phyloP scores from a whole-genome alignment of 1,284 basidiomycete species.

The Apiotrichum gamsii region DNA sequence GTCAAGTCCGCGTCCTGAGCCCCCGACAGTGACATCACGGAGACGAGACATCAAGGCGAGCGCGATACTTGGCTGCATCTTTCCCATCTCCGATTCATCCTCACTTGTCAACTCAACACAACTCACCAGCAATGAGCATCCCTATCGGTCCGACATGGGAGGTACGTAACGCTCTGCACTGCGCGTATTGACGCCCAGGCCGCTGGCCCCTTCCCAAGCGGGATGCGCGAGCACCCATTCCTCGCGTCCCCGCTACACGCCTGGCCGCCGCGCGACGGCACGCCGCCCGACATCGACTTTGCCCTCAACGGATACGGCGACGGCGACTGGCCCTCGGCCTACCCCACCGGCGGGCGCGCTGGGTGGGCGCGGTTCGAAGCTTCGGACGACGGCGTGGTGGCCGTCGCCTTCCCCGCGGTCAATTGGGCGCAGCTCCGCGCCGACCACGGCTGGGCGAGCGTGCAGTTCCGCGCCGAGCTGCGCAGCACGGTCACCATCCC shows the following conservation, averaged over 20 bases:
- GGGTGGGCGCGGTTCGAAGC: conserved; percentile 30
- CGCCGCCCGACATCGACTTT: conserved; percentile 30
- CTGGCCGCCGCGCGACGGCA: conserved; percentile 9
- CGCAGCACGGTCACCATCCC: conserved; percentile 25
- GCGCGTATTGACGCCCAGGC: conserved; percentile 19
- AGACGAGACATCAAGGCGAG: too few relatives aligned
- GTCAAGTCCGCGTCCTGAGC: too few relatives aligned
- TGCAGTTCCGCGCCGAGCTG: conserved; percentile 37
- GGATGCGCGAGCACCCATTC: conserved; percentile 44
- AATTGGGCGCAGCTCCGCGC: conserved; percentile 39
- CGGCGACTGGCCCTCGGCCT: conserved; percentile 33
- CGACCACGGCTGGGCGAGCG: conserved; percentile 43
- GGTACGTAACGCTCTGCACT: too few relatives aligned
- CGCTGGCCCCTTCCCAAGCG: conserved; percentile 39
- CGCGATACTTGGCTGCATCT: too few relatives aligned
- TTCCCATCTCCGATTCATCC: too few relatives aligned
- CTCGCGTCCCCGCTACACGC: conserved; percentile 32
- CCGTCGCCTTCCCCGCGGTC: not conserved
- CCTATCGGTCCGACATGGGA: too few relatives aligned
- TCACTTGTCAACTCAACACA: too few relatives aligned
- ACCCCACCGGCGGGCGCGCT: conserved; percentile 28
- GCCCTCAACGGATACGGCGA: conserved; percentile 20
- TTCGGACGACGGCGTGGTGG: conserved; percentile 14
- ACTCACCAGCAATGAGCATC: too few relatives aligned
- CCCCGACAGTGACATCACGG: too few relatives aligned